Conservation (phyloP, 495 filamentous ascomycete species). For the Neurospora sp. region DNA sequence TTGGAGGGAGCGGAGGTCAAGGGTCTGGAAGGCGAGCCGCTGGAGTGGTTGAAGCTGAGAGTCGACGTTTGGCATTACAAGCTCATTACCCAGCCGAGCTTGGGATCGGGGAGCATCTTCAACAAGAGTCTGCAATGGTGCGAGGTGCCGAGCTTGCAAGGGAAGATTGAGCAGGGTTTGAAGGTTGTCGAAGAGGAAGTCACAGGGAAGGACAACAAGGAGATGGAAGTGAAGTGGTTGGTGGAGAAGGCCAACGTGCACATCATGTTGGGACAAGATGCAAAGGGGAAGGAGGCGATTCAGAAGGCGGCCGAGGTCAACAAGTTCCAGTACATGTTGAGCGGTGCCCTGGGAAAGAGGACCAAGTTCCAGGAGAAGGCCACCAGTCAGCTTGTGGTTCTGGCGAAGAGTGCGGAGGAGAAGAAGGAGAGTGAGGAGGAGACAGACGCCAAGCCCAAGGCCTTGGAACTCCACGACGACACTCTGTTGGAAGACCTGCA, state of each 20-base stretch:
- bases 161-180: constrained; percentile 38
- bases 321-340: constrained; percentile 72
- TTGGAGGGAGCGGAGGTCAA: constrained; percentile 5
- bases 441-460: constrained; percentile 40
- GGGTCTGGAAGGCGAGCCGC: not conserved
- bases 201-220: constrained; percentile 22
- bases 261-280: constrained; percentile 76
- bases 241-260: constrained; percentile 76
- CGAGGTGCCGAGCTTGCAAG: constrained; percentile 40
- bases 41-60: constrained; percentile 50
- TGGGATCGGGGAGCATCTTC: constrained; percentile 43
- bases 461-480: constrained; percentile 78
- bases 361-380: constrained; percentile 88
- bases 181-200: constrained; percentile 33
- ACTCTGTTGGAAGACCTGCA: constrained; percentile 80
- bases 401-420: constrained; percentile 59
- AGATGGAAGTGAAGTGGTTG: constrained; percentile 52
- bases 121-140: constrained; percentile 35
- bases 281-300: constrained; percentile 62
- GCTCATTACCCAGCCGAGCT: constrained; percentile 61
- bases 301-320: constrained; percentile 50
- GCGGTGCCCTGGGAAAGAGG: constrained; percentile 78
- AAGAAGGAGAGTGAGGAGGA: constrained; percentile 3
- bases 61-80: constrained; percentile 82
- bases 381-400: constrained; percentile 81